Evolutionary conservation across 257 asterid genomes (phyloP).

Genomic region (Ilex asprella): DNA sequence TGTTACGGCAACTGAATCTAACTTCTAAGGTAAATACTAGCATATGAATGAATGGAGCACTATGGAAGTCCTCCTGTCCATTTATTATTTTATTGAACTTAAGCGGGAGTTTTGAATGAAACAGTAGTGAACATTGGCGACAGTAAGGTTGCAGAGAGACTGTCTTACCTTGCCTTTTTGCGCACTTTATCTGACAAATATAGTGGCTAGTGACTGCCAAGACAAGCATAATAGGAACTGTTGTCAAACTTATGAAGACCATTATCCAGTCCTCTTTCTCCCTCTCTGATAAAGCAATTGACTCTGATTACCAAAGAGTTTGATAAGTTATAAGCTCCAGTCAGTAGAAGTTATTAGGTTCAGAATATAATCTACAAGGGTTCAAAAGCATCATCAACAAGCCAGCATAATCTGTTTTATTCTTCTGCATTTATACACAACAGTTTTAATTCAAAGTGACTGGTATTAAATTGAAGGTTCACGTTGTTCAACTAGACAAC

Average conservation of each 20-base stretch:
- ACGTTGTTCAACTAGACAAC: too few species aligned
- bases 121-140: too few species aligned
- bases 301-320: slow-evolving; percentile 6
- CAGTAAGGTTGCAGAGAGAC: neutral
- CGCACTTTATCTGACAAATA: neutral
- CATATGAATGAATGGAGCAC: too few species aligned
- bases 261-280: slow-evolving; percentile 6
- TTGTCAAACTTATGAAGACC: slow-evolving; percentile 7
- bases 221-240: neutral
- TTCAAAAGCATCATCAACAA: neutral
- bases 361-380: neutral
- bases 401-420: neutral
- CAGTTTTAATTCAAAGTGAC: neutral
- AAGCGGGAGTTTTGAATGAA: too few species aligned
- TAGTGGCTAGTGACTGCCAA: neutral
- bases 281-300: slow-evolving; percentile 8
- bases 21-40: too few species aligned
- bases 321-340: neutral
- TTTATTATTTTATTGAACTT: too few species aligned
- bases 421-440: neutral
- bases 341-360: neutral
- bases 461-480: too few species aligned
- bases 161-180: slow-evolving; percentile 17
- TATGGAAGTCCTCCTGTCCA: too few species aligned
- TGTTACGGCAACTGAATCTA: too few species aligned